phyloP scores from a whole-genome alignment of 495 filamentous ascomycete species.

The Tetracladium marchalianum region DNA sequence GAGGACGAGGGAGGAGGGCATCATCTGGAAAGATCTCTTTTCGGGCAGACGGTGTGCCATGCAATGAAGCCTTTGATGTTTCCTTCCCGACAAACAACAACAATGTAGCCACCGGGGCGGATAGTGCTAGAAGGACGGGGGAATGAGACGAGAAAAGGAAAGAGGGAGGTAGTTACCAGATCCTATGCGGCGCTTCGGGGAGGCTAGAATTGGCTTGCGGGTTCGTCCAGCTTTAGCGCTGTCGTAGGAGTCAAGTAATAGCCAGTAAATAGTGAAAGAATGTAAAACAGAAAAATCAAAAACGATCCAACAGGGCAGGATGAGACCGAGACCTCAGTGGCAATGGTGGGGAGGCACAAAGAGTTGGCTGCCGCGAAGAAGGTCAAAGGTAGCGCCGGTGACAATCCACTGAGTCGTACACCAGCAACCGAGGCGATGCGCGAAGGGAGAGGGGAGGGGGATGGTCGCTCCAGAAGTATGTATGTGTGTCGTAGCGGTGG shows the following conservation, averaged over 20 bases:
- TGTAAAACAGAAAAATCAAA: too few relatives aligned
- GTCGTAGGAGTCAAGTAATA: constrained; percentile 2
- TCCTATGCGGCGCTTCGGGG: constrained; percentile 14
- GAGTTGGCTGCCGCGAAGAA: too few relatives aligned
- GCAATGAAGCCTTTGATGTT: constrained; percentile 3
- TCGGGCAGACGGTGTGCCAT: constrained; percentile 5
- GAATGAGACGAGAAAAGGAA: constrained; percentile 3
- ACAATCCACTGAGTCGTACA: too few relatives aligned
- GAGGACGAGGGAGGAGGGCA: neutral
- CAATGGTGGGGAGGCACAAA: too few relatives aligned
- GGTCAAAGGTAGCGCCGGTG: too few relatives aligned
- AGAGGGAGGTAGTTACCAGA: constrained; percentile 13
- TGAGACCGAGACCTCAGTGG: too few relatives aligned
- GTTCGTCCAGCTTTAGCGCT: constrained; percentile 14
- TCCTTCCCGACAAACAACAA: neutral
- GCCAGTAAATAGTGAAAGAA: constrained; percentile 8
- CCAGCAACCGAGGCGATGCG: too few relatives aligned
- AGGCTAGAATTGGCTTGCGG: constrained; percentile 9
- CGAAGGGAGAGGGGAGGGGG: too few relatives aligned
- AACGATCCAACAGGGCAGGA: too few relatives aligned
- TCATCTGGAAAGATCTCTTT: neutral
- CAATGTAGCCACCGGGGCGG: constrained; percentile 4
- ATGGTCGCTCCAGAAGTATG: too few relatives aligned
- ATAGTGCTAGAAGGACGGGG: constrained; percentile 3
- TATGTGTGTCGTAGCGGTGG: too few relatives aligned